Evolutionary conservation across 1,284 basidiomycete species (phyloP).

Genomic region (Ustilago lituana): DNA sequence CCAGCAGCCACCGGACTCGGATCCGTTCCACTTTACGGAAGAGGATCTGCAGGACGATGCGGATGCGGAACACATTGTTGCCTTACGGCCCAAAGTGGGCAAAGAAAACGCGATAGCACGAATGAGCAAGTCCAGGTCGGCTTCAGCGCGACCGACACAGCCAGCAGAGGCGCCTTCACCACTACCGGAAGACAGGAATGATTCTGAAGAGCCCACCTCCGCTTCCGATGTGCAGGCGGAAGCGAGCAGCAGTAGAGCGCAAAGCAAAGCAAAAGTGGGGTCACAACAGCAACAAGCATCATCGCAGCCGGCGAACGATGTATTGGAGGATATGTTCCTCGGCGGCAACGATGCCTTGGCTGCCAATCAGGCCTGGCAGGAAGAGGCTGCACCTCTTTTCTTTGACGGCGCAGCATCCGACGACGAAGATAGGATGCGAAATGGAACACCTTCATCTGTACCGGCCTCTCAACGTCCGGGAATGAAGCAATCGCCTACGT

Average conservation of each 20-base stretch:
- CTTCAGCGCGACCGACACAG: not conserved
- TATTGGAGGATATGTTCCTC: constrained; percentile 21
- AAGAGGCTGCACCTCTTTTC: constrained; percentile 16
- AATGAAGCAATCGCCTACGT: constrained; percentile 12
- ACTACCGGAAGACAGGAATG: too few species aligned
- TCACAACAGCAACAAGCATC: not conserved
- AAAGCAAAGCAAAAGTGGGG: not conserved
- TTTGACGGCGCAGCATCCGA: constrained; percentile 13
- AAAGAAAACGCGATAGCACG: too few species aligned
- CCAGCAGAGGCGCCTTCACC: not conserved
- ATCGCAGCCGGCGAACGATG: not conserved
- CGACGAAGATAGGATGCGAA: constrained; percentile 14
- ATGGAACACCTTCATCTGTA: not conserved
- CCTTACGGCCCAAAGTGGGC: constrained; percentile 5
- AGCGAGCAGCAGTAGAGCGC: not conserved
- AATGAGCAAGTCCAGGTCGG: not conserved
- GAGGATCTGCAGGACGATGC: constrained; percentile 11
- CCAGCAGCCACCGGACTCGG: not conserved
- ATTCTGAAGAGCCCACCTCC: too few species aligned
- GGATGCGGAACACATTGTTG: constrained; percentile 6
- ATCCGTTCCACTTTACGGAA: constrained; percentile 22
- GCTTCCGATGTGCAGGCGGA: not conserved
- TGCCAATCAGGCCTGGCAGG: not conserved
- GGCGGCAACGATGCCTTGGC: not conserved
- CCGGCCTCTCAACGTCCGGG: constrained; percentile 1